These are phyloP conservation scores for Physcomitrellopsis africana DNA, from an alignment of 225 moss, liverwort and hornwort genomes.

Conservation along the genomic window DNA sequence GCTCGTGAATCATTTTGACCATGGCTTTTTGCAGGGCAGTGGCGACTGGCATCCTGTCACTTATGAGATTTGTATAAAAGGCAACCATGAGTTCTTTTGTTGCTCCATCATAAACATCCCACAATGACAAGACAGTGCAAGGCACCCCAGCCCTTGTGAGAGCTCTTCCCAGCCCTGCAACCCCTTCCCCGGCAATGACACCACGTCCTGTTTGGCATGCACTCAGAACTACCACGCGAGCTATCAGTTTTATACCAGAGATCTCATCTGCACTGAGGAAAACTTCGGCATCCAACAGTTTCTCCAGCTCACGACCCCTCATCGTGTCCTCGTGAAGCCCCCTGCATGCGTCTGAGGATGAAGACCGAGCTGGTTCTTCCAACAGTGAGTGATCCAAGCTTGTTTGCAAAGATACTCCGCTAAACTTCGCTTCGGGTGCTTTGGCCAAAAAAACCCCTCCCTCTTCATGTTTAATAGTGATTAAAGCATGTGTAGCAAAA, in stretches of 20 bases:
- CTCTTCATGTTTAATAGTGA: constrained; percentile 19
- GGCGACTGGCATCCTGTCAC: constrained; percentile 24
- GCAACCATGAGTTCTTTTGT: constrained; percentile 35
- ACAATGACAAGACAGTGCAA: constrained; percentile 45
- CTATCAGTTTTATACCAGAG: constrained; percentile 26
- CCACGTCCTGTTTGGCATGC: constrained; percentile 46
- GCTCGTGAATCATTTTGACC: constrained; percentile 39
- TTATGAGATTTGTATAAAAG: constrained; percentile 31
- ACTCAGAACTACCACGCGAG: constrained; percentile 56
- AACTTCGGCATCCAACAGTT: constrained; percentile 9
- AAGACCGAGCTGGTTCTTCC: not conserved
- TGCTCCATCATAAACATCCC: constrained; percentile 40
- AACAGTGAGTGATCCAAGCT: not conserved
- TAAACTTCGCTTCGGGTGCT: not conserved
- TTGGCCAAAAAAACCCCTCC: constrained; percentile 17
- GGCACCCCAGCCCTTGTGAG: constrained; percentile 48
- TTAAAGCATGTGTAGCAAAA: constrained; percentile 34
- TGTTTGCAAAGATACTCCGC: constrained; percentile 13
- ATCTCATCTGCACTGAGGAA: constrained; percentile 31
- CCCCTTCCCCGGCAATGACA: constrained; percentile 40
- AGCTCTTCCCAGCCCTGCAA: constrained; percentile 51
- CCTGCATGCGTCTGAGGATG: not conserved
- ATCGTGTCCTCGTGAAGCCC: not conserved
- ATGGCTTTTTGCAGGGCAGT: constrained; percentile 37
- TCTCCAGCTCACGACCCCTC: not conserved